Evolutionary conservation across 768 basidiomycete genomes (phyloP).

Genomic region (Tulasnella sp.): DNA sequence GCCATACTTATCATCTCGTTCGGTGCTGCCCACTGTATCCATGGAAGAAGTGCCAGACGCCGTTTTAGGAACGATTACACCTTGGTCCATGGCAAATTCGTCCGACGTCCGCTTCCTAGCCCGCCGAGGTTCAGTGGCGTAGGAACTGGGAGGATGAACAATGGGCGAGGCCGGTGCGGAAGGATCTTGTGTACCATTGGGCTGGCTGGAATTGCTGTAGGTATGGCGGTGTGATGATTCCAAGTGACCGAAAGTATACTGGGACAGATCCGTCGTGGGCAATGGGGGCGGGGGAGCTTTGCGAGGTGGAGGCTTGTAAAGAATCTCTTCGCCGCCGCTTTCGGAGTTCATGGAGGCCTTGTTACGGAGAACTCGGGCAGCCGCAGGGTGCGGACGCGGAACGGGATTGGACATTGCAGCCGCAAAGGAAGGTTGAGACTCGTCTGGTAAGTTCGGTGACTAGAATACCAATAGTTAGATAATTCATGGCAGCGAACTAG

Average conservation of each 20-base stretch:
- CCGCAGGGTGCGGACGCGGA: not conserved
- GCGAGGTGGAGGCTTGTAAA: slow-evolving; percentile 47
- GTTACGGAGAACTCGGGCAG: slow-evolving; percentile 20
- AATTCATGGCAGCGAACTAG: not conserved
- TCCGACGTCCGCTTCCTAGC: slow-evolving; percentile 75
- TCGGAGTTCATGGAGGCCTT: slow-evolving; percentile 70
- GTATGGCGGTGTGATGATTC: slow-evolving; percentile 12
- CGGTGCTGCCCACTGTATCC: not conserved
- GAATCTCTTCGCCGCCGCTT: slow-evolving; percentile 85
- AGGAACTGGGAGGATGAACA: not conserved
- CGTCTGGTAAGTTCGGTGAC: not conserved
- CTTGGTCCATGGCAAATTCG: slow-evolving; percentile 74
- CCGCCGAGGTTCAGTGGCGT: slow-evolving; percentile 43
- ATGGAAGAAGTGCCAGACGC: not conserved
- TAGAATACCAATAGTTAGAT: not conserved
- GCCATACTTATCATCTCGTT: slow-evolving; percentile 30
- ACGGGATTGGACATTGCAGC: slow-evolving; percentile 10
- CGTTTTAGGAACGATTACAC: slow-evolving; percentile 47
- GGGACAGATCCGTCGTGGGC: slow-evolving; percentile 14
- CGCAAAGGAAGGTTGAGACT: slow-evolving; percentile 6
- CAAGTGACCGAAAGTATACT: not conserved
- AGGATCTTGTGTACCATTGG: not conserved
- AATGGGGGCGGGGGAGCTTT: slow-evolving; percentile 23
- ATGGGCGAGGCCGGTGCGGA: not conserved
- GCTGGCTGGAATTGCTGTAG: slow-evolving; percentile 2